Conservation (phyloP, 805 yeast genomes). For the Wickerhamiella shivajii region DNA sequence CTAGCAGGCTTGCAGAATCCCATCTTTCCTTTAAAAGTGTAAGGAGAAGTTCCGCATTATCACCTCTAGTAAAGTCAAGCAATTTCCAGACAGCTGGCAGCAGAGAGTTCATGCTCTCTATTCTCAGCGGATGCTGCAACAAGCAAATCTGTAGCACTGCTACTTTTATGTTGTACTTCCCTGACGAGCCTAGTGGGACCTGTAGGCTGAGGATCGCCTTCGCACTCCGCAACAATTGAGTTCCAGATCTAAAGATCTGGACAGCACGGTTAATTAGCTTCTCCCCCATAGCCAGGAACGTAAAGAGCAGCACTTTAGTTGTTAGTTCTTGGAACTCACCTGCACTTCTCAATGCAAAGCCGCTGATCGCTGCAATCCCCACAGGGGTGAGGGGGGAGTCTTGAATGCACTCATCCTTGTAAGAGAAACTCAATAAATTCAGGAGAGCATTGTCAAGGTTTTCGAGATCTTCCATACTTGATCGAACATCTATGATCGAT, state of each 20-base stretch:
- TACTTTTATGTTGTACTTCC: background rate
- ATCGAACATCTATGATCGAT: slow-evolving; percentile 1
- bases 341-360: slow-evolving; percentile 11
- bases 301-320: slow-evolving; percentile 6
- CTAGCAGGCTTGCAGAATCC: slow-evolving; percentile 1
- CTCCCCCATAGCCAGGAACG: slow-evolving; percentile 14
- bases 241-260: slow-evolving; percentile 3
- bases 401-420: slow-evolving; percentile 1
- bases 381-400: slow-evolving; percentile 8
- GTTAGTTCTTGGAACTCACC: slow-evolving; percentile 8
- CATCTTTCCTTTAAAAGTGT: slow-evolving; percentile 5
- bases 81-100: slow-evolving; percentile 5
- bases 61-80: slow-evolving; percentile 4
- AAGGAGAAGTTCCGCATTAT: background rate
- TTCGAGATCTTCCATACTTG: slow-evolving; percentile 9
- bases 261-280: slow-evolving; percentile 13
- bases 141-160: slow-evolving; percentile 3
- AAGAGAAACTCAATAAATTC: background rate
- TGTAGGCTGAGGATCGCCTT: slow-evolving; percentile 6
- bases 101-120: slow-evolving; percentile 1
- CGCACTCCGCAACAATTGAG: slow-evolving; percentile 5
- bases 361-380: slow-evolving; percentile 13
- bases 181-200: slow-evolving; percentile 5
- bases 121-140: slow-evolving; percentile 1
- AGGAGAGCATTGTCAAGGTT: slow-evolving; percentile 10